A percentile compares a stretch with the other conserved stretches of the same genome.
Conservation (phyloP, 768 basidiomycete genomes). For the Chalciporus piperatus region DNA sequence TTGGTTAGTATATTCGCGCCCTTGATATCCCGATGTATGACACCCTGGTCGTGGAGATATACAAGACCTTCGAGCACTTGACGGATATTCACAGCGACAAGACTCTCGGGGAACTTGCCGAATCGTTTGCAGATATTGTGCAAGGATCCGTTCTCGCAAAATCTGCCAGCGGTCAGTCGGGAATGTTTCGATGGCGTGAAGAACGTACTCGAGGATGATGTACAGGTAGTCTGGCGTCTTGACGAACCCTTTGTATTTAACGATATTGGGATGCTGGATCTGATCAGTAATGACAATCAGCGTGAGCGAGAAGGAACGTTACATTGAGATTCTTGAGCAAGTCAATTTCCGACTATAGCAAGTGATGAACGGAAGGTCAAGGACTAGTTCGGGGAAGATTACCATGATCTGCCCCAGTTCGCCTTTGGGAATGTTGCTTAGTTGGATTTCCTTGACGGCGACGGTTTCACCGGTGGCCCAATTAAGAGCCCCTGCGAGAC, state of each 20-base stretch:
- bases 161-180: conserved; percentile 39
- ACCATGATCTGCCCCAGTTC: conserved; percentile 99
- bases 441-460: conserved; percentile 95
- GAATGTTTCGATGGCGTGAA: not conserved
- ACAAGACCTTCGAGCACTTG: conserved; percentile 95
- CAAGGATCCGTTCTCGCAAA: conserved; percentile 97
- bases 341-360: conserved; percentile 86
- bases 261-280: conserved; percentile 88
- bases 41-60: conserved; percentile 98
- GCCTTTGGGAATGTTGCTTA: conserved; percentile 89
- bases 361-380: conserved; percentile 5
- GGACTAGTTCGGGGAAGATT: conserved; percentile 4
- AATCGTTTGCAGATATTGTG: conserved; percentile 95
- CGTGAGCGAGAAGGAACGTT: conserved; percentile 22
- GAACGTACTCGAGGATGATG: conserved; percentile 88
- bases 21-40: conserved; percentile 98
- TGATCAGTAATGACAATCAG: conserved; percentile 12
- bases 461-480: conserved; percentile 98
- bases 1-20: conserved; percentile 98
- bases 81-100: conserved; percentile 95
- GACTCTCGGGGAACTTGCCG: conserved; percentile 96
- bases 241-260: conserved; percentile 98
- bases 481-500: conserved; percentile 70
- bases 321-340: conserved; percentile 96
- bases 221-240: conserved; percentile 92